Percentiles rank a stretch among this genome's conserved stretches.
phyloP scores from a whole-genome alignment of 768 basidiomycete genomes.

The Leccinum sublutescens region DNA sequence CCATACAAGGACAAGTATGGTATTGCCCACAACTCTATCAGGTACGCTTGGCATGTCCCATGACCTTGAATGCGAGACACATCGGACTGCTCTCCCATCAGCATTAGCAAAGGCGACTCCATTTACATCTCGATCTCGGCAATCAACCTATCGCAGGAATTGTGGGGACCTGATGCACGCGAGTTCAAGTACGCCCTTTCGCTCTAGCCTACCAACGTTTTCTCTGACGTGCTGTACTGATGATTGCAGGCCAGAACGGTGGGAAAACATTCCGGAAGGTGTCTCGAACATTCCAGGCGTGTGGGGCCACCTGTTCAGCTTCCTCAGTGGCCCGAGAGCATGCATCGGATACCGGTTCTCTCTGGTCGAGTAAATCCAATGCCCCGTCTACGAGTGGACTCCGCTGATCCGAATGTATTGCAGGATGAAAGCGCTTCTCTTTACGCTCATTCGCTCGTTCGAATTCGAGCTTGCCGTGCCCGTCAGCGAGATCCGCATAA shows the following conservation, averaged over 20 bases:
- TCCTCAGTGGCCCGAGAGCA: conserved; percentile 61
- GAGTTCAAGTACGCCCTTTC: conserved; percentile 49
- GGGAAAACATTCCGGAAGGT: conserved; percentile 48
- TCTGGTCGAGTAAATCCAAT: conserved; percentile 47
- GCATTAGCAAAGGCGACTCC: conserved; percentile 45
- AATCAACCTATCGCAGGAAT: conserved; percentile 47
- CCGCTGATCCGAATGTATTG: neutral
- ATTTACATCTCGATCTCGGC: conserved; percentile 51
- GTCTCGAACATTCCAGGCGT: conserved; percentile 53
- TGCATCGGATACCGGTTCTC: conserved; percentile 71
- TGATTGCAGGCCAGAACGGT: conserved; percentile 39
- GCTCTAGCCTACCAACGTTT: neutral
- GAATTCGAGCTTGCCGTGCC: conserved; percentile 55
- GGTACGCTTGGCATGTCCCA: conserved; percentile 23
- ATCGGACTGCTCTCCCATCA: conserved; percentile 5
- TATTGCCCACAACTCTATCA: conserved; percentile 37
- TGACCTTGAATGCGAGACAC: neutral
- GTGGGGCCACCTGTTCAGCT: conserved; percentile 58
- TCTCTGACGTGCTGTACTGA: neutral
- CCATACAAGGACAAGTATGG: conserved; percentile 48
- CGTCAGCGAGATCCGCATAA: conserved; percentile 36
- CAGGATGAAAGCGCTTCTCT: neutral
- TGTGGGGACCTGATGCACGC: conserved; percentile 64
- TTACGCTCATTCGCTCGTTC: conserved; percentile 45
- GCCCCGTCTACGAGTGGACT: neutral